A percentile compares a stretch with the other conserved stretches of the same genome.
phyloP scores from a whole-genome alignment of 345 rosid genomes.

The Arabis alpina region DNA sequence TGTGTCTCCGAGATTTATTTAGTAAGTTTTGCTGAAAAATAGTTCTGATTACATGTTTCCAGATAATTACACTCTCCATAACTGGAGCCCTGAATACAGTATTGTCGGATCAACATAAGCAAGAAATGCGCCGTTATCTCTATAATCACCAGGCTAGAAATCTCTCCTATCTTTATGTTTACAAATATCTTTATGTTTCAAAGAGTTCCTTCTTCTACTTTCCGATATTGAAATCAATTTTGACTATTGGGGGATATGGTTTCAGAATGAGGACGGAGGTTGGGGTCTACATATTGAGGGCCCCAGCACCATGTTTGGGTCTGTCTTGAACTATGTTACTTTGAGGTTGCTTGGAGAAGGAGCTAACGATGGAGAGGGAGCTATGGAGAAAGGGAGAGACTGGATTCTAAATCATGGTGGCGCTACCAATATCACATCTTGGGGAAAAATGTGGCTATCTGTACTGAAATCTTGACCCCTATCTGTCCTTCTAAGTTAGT shows the following conservation, averaged over 20 bases:
- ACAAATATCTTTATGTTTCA: constrained; percentile 3
- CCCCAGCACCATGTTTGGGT: constrained; percentile 96
- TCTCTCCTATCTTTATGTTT: constrained; percentile 2
- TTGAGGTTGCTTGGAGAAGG: constrained; percentile 96
- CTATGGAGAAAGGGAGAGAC: constrained; percentile 76
- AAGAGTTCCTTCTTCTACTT: constrained; percentile 17
- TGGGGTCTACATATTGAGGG: constrained; percentile 99
- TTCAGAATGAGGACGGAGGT: constrained; percentile 94
- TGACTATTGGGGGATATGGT: constrained; percentile 22
- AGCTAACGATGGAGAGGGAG: constrained; percentile 79
- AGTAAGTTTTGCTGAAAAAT: background rate
- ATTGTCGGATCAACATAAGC: constrained; percentile 70
- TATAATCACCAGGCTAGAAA: constrained; percentile 83
- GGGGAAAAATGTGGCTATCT: constrained; percentile 99
- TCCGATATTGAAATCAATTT: background rate
- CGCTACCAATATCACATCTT: constrained; percentile 87
- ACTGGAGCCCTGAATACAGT: constrained; percentile 88
- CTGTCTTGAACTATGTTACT: constrained; percentile 82
- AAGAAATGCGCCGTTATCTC: constrained; percentile 86
- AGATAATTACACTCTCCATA: constrained; percentile 80
- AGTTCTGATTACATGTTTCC: constrained; percentile 24
- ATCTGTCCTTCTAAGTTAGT: constrained; percentile 14
- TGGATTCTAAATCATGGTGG: constrained; percentile 95
- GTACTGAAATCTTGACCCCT: constrained; percentile 51
- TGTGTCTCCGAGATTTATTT: background rate